phyloP scores from a whole-genome alignment of 2,329 filamentous ascomycete genomes.

The Hymenoscyphus scutula region DNA sequence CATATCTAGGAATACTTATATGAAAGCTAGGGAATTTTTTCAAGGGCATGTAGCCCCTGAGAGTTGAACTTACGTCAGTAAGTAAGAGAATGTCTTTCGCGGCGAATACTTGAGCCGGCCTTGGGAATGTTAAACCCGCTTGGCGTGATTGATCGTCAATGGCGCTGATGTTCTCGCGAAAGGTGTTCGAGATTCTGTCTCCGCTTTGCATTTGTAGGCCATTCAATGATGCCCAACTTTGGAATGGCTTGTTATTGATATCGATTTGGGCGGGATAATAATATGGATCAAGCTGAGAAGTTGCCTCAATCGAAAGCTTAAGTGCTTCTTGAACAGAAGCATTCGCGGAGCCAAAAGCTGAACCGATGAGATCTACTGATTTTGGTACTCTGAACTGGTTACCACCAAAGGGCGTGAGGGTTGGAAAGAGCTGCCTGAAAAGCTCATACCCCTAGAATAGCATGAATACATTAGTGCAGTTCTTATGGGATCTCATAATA shows the following conservation, averaged over 20 bases:
- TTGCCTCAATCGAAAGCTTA: too few species aligned
- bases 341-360: slow-evolving; percentile 18
- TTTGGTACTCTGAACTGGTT: slow-evolving; percentile 22
- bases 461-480: slow-evolving; percentile 12
- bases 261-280: neutral
- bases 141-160: slow-evolving; percentile 18
- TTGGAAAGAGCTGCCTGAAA: slow-evolving; percentile 22
- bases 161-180: slow-evolving; percentile 9
- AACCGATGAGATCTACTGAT: slow-evolving; percentile 7
- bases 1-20: slow-evolving; percentile 39
- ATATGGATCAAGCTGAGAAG: neutral
- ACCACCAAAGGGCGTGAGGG: slow-evolving; percentile 17
- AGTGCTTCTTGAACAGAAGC: neutral
- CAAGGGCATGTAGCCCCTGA: too few species aligned
- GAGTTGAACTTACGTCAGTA: slow-evolving; percentile 44
- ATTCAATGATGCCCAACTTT: neutral
- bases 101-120: slow-evolving; percentile 35
- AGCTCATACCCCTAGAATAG: slow-evolving; percentile 17
- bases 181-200: neutral
- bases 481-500: too few species aligned
- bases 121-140: slow-evolving; percentile 11
- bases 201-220: neutral
- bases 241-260: neutral
- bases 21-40: slow-evolving; percentile 29
- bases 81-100: slow-evolving; percentile 44